These are phyloP conservation scores for Graphium sp. DNA, from an alignment of 2,329 filamentous ascomycete species.

Conservation along the genomic window DNA sequence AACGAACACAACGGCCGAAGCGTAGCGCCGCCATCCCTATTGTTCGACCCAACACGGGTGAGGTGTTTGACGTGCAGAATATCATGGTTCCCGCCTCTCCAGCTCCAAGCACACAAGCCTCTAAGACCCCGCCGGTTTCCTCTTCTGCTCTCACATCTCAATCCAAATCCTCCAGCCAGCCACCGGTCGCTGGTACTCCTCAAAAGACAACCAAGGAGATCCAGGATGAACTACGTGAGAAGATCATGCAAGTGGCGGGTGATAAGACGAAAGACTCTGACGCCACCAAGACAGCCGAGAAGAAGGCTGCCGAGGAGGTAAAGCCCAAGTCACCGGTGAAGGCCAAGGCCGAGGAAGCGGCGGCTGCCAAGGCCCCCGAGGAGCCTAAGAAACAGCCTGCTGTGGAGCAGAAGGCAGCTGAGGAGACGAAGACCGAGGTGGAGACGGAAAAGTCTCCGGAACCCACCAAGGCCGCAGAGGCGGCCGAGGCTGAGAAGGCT, in stretches of 20 bases:
- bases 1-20: conserved; percentile 31
- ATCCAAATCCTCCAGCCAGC: conserved; percentile 52
- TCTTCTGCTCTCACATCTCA: conserved; percentile 61
- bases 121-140: conserved; percentile 53
- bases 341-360: no score
- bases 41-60: conserved; percentile 68
- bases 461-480: conserved; percentile 9
- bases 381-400: no score
- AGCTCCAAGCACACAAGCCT: conserved; percentile 31
- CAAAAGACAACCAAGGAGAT: conserved; percentile 68
- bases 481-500: conserved; percentile 15
- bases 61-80: conserved; percentile 53
- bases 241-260: conserved; percentile 47
- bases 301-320: conserved; percentile 13
- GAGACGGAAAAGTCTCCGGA: conserved; percentile 2
- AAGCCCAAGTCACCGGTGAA: no score
- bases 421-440: conserved; percentile 11
- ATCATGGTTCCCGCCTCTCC: conserved; percentile 41
- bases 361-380: conserved; percentile 4
- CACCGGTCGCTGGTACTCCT: conserved; percentile 50
- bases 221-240: conserved; percentile 65
- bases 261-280: conserved; percentile 14
- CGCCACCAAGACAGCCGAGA: conserved; percentile 11
- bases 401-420: conserved; percentile 12
- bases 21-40: conserved; percentile 69